Evolutionary conservation across 23 red algal species (phyloP).

Genomic region (Gracilaria gracilis): DNA sequence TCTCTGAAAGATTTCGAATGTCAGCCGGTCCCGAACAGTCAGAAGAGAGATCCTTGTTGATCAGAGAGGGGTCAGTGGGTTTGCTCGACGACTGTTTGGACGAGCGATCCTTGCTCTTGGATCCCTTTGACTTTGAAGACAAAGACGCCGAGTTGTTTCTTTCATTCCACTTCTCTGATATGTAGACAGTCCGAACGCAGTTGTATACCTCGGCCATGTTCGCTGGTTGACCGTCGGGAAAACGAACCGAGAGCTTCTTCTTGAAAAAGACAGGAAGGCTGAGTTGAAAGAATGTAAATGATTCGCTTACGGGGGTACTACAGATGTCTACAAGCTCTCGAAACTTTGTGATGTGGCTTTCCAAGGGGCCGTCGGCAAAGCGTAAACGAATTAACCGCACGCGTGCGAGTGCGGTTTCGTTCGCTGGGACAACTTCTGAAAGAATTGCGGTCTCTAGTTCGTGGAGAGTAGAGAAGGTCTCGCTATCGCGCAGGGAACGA

Average conservation of each 20-base stretch:
- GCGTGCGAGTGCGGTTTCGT: not conserved
- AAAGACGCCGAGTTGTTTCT: not conserved
- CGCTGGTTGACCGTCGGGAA: not conserved
- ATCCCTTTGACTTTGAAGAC: not conserved
- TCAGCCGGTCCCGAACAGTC: not conserved
- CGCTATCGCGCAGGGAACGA: not conserved
- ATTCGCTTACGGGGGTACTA: not conserved
- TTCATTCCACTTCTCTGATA: constrained; percentile 5
- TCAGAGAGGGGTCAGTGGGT: not conserved
- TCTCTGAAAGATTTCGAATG: not conserved
- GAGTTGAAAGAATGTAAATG: not conserved
- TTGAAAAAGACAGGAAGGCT: not conserved
- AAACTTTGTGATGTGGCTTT: not conserved
- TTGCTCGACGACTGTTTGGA: not conserved
- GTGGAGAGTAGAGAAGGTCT: not conserved
- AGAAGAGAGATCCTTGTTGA: not conserved
- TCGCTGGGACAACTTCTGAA: not conserved
- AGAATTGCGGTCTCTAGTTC: not conserved
- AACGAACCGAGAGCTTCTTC: not conserved
- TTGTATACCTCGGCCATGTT: not conserved
- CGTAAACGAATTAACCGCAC: not conserved
- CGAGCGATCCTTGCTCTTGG: not conserved
- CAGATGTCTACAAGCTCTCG: constrained; percentile 7
- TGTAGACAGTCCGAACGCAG: not conserved
- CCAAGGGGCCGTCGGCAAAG: not conserved